phyloP scores from a whole-genome alignment of 371 early-diverging fungal genomes.

The Mortierella sp. region DNA sequence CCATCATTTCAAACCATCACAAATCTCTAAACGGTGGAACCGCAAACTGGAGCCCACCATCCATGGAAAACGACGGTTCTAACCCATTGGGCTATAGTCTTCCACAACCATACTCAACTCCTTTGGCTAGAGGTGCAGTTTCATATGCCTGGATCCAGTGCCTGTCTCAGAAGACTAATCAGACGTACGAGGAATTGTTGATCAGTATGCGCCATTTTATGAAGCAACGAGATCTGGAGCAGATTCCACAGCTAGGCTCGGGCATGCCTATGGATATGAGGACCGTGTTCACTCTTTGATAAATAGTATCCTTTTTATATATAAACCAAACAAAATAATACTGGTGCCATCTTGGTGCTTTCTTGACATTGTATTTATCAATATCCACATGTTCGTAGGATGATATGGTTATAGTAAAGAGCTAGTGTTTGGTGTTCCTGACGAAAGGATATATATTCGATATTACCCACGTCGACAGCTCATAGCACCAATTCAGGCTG shows the following conservation, averaged over 20 bases:
- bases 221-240: constrained; percentile 61
- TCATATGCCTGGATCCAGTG: constrained; percentile 63
- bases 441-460: background rate
- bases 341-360: too few relatives aligned
- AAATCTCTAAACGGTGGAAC: constrained; percentile 4
- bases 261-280: constrained; percentile 75
- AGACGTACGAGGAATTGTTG: constrained; percentile 62
- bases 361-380: too few relatives aligned
- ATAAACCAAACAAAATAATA: background rate
- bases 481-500: background rate
- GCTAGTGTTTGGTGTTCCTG: background rate
- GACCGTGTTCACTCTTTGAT: constrained; percentile 40
- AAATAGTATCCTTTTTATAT: background rate
- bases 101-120: constrained; percentile 47
- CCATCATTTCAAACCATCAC: constrained; percentile 41
- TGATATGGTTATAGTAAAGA: background rate
- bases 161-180: constrained; percentile 49
- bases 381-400: background rate
- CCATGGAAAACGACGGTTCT: constrained; percentile 10
- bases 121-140: constrained; percentile 62
- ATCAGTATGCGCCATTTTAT: constrained; percentile 60
- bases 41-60: constrained; percentile 21
- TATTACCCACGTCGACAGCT: too few relatives aligned
- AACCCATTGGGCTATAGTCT: constrained; percentile 53
- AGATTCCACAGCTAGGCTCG: constrained; percentile 78